A percentile compares a stretch with the other conserved stretches of the same genome.
Conservation (phyloP, 768 basidiomycete species). For the Mycena alexandri region DNA sequence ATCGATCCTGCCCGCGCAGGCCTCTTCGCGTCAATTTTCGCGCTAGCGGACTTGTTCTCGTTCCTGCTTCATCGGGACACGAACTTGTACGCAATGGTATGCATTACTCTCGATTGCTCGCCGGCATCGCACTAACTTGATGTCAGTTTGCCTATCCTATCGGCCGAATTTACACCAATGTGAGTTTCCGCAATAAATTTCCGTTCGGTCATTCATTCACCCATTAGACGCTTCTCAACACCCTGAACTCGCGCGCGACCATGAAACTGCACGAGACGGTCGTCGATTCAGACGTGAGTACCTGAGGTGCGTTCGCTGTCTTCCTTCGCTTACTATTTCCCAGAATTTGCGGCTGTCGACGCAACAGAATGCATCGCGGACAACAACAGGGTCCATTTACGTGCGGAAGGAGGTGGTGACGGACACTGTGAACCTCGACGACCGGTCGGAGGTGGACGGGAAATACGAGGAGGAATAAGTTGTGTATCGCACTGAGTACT, state of each 20-base stretch:
- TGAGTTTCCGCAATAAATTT: slow-evolving; percentile 31
- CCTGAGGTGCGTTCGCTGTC: too few species aligned
- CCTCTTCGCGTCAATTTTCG: slow-evolving; percentile 49
- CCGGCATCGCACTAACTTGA: background rate
- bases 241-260: slow-evolving; percentile 41
- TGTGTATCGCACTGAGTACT: too few species aligned
- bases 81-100: slow-evolving; percentile 47
- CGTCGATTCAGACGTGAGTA: slow-evolving; percentile 31
- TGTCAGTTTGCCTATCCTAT: slow-evolving; percentile 48
- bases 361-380: background rate
- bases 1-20: slow-evolving; percentile 16
- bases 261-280: slow-evolving; percentile 31
- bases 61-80: slow-evolving; percentile 43
- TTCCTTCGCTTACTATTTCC: background rate
- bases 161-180: slow-evolving; percentile 54
- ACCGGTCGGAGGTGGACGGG: slow-evolving; percentile 25
- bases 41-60: slow-evolving; percentile 47
- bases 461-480: slow-evolving; percentile 23
- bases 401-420: slow-evolving; percentile 34
- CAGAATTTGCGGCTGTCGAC: slow-evolving; percentile 32
- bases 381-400: slow-evolving; percentile 25
- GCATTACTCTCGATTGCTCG: background rate
- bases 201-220: background rate
- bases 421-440: slow-evolving; percentile 25
- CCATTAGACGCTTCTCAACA: slow-evolving; percentile 47